Conservation (phyloP, 257 asterid genomes). For the Solanum ahanhuiri region DNA sequence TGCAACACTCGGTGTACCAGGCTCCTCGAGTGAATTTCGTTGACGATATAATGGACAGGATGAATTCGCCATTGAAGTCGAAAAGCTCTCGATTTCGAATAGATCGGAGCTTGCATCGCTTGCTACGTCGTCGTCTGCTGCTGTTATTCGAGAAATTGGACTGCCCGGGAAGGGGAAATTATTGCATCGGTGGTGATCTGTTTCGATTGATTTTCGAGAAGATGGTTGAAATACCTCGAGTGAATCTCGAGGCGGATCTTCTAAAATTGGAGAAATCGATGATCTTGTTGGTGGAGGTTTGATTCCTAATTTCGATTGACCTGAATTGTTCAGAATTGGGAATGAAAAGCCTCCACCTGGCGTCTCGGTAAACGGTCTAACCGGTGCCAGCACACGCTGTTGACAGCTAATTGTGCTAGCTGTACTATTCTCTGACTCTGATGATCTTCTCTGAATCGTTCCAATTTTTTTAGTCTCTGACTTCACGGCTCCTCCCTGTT, state of each 20-base stretch:
- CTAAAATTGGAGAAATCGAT: constrained; percentile 5
- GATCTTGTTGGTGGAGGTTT: constrained; percentile 4
- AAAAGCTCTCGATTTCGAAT: constrained; percentile 79
- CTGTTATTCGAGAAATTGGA: constrained; percentile 27
- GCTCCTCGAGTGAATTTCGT: constrained; percentile 65
- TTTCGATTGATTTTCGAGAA: constrained; percentile 14
- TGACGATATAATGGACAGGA: constrained; percentile 37
- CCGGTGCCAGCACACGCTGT: constrained; percentile 42
- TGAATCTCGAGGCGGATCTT: constrained; percentile 57
- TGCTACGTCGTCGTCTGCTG: constrained; percentile 42
- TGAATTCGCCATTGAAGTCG: constrained; percentile 53
- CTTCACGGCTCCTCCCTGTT: neutral
- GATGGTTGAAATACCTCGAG: constrained; percentile 63
- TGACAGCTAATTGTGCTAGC: constrained; percentile 17
- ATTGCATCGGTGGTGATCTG: neutral
- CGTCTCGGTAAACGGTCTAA: constrained; percentile 20
- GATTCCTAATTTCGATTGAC: constrained; percentile 3
- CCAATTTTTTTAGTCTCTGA: neutral
- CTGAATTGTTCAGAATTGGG: constrained; percentile 38
- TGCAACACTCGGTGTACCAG: constrained; percentile 58
- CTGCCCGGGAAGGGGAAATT: constrained; percentile 28
- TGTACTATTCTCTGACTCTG: constrained; percentile 7
- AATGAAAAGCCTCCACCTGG: constrained; percentile 42
- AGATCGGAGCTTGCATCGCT: constrained; percentile 90
- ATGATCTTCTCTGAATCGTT: constrained; percentile 1